Evolutionary conservation across 139 green algal genomes (phyloP).

Genomic region (Raphidocelis subcapitata): DNA sequence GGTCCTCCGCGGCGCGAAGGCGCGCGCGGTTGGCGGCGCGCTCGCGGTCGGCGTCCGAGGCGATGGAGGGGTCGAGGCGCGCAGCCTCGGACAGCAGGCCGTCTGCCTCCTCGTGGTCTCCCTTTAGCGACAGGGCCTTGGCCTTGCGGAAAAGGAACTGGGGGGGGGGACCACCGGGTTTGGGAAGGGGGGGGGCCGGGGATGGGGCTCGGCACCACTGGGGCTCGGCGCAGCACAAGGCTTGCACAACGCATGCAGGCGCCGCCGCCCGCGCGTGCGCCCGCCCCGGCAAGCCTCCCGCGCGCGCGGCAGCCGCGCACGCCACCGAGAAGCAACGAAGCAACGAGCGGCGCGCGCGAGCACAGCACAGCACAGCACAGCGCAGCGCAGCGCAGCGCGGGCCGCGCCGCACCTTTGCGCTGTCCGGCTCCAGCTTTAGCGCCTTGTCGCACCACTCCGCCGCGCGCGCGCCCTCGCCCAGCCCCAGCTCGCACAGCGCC

Average conservation of each 20-base stretch:
- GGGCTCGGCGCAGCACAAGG: too few relatives aligned
- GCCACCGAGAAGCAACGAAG: neutral
- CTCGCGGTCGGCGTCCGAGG: slow-evolving; percentile 42
- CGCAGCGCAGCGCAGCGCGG: neutral
- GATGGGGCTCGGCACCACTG: too few relatives aligned
- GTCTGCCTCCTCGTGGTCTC: slow-evolving; percentile 55
- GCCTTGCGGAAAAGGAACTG: slow-evolving; percentile 51
- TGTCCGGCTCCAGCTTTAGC: slow-evolving; percentile 40
- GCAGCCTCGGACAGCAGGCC: slow-evolving; percentile 40
- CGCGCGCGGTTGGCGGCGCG: slow-evolving; percentile 37
- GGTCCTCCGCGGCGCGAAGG: slow-evolving; percentile 39
- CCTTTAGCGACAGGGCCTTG: slow-evolving; percentile 52
- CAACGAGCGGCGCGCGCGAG: neutral
- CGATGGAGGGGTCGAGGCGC: slow-evolving; percentile 25
- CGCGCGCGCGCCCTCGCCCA: slow-evolving; percentile 42
- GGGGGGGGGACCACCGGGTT: slow-evolving; percentile 17
- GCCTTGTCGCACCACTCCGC: slow-evolving; percentile 57
- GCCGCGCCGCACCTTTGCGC: slow-evolving; percentile 33
- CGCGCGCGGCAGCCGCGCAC: too few relatives aligned
- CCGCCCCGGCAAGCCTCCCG: too few relatives aligned
- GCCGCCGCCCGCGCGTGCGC: too few relatives aligned
- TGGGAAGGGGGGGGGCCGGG: neutral
- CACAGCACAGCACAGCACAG: neutral
- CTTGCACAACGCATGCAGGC: too few relatives aligned
- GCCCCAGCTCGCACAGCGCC: slow-evolving; percentile 37